Conservation (phyloP, 129 eudicot species). For the Tagetes erecta region DNA sequence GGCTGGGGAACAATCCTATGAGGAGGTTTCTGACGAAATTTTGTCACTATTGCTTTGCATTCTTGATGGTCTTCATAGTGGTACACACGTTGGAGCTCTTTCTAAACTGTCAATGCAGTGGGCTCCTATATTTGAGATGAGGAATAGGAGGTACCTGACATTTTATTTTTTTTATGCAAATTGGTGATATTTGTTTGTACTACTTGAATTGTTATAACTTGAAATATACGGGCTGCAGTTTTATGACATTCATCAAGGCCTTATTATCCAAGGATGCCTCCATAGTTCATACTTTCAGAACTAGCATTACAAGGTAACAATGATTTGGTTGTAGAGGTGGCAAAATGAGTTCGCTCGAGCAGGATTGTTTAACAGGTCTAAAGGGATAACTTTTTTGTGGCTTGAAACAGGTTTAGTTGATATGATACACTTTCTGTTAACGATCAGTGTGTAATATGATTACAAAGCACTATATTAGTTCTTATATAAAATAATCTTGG, state of each 20-base stretch:
- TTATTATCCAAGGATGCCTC: constrained; percentile 55
- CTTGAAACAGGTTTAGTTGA: neutral
- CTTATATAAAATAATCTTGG: neutral
- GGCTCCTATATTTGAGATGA: constrained; percentile 62
- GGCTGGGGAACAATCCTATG: constrained; percentile 38
- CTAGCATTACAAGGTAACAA: constrained; percentile 50
- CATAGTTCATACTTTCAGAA: constrained; percentile 52
- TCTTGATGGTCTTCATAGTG: constrained; percentile 59
- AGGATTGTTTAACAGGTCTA: neutral
- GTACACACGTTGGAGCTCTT: constrained; percentile 33
- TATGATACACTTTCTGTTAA: neutral
- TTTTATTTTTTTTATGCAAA: constrained; percentile 1
- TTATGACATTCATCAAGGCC: constrained; percentile 57
- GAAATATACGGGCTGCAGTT: constrained; percentile 46
- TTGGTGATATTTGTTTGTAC: neutral
- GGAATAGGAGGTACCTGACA: constrained; percentile 52
- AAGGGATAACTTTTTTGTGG: neutral
- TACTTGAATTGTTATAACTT: constrained; percentile 11
- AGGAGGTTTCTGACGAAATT: constrained; percentile 47
- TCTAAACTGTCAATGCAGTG: constrained; percentile 53
- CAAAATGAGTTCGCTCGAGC: neutral
- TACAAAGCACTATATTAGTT: neutral
- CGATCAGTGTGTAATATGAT: neutral
- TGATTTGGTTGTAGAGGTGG: constrained; percentile 4
- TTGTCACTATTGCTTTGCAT: constrained; percentile 68